phyloP scores from a whole-genome alignment of 768 basidiomycete genomes.

The Auricularia cornea region DNA sequence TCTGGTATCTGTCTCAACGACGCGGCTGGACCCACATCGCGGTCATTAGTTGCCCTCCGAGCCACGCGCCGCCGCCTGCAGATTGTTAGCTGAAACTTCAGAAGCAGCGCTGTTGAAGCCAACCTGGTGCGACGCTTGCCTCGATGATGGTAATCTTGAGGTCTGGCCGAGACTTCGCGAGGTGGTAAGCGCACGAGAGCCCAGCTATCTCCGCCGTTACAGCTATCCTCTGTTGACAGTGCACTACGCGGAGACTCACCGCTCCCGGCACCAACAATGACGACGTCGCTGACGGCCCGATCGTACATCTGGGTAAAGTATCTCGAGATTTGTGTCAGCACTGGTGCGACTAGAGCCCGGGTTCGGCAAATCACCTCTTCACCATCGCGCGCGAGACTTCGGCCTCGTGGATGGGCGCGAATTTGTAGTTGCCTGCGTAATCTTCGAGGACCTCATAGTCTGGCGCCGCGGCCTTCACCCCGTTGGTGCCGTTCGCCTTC shows the following conservation, averaged over 20 bases:
- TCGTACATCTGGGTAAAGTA: conserved; percentile 72
- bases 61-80: conserved; percentile 44
- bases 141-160: conserved; percentile 60
- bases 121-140: conserved; percentile 72
- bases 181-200: conserved; percentile 64
- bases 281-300: conserved; percentile 65
- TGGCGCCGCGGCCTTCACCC: not conserved
- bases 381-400: conserved; percentile 67
- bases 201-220: conserved; percentile 29
- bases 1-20: not conserved
- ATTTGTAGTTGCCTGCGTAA: conserved; percentile 57
- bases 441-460: conserved; percentile 37
- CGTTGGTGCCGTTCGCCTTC: not conserved
- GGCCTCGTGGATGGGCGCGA: conserved; percentile 68
- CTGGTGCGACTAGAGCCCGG: not conserved
- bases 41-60: conserved; percentile 72
- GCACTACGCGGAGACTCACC: not conserved
- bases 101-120: conserved; percentile 21
- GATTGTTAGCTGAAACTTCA: not conserved
- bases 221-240: not conserved
- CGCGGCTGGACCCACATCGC: conserved; percentile 43
- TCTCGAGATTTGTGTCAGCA: conserved; percentile 23
- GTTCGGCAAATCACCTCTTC: conserved; percentile 37
- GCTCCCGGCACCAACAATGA: conserved; percentile 63
- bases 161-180: conserved; percentile 60